Evolutionary conservation across 768 basidiomycete species (phyloP), one percentile per base, ranked within the genome.

Genomic region (Russula sp.): DNA sequence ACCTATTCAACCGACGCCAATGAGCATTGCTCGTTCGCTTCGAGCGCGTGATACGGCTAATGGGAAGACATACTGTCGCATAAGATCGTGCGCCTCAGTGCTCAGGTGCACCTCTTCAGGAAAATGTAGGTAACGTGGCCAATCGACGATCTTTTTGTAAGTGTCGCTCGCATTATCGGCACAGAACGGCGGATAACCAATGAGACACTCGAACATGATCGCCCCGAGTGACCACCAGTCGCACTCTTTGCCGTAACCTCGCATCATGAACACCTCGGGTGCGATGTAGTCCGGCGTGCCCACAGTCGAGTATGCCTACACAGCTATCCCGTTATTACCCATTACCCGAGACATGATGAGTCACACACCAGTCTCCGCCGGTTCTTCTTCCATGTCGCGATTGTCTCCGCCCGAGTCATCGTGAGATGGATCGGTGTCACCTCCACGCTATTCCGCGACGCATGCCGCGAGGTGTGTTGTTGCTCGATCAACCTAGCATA

Each of bases 181-280:
- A 75, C 93, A 97, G 79, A 98, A 95, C 0, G 94, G 94, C 22
- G 95, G 94, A 75, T 97, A 98, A 57, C 97, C 97, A 66, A 98
- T 92, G 28, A 98, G 78, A 75, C 90, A 97, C 76, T 98, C 96
- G 74, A 96, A 99, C 90, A 93, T 95, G 79, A 98, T 98, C 26
- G 94, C 92, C 2, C 97, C 97, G n/a, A 98, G 81, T 10, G 95
- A 97, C 97, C 97, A 99, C 94, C 95, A 98, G 75, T 99, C 97
- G 72, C 95, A 98, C 76, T 96, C 95, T 71, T 96, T 94, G 32
- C 92, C 94, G 74, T 98, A 98, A 14, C 97, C 97, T 72, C 90
- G 88, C 75, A 95, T 93, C 68, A 89, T 76, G 80, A 98, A 98
- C 71, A 98, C 96, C 75, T 98, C 95, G 1, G 95, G 94, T 3